Evolutionary conservation across 2,329 filamentous ascomycete genomes (phyloP).

Genomic region (Claviceps cyperi): DNA sequence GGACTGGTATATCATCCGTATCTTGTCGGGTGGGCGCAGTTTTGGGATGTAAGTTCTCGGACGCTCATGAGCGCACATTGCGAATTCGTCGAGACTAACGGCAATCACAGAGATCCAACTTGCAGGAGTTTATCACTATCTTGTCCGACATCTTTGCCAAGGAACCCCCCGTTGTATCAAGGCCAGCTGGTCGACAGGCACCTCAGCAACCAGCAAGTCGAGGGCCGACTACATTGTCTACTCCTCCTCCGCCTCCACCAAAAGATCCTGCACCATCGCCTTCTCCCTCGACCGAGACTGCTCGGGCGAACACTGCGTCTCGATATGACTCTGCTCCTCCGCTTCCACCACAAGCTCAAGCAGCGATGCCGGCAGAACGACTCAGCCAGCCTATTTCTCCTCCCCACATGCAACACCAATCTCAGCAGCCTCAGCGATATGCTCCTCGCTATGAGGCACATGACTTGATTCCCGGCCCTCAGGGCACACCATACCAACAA

Average conservation of each 20-base stretch:
- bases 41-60: constrained; percentile 59
- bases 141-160: constrained; percentile 82
- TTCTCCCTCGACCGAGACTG: constrained; percentile 6
- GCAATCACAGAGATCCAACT: constrained; percentile 53
- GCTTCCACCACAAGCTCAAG: constrained; percentile 22
- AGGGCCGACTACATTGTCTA: constrained; percentile 54
- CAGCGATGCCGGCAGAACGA: not conserved
- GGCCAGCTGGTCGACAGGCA: constrained; percentile 33
- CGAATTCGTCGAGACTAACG: not conserved
- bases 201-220: constrained; percentile 17
- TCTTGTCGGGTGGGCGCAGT: constrained; percentile 74
- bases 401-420: constrained; percentile 4
- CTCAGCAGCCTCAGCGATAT: constrained; percentile 8
- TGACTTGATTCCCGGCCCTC: not conserved
- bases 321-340: constrained; percentile 35
- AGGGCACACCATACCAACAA: constrained; percentile 2
- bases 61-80: not conserved
- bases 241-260: constrained; percentile 47
- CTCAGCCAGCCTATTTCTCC: constrained; percentile 7
- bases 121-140: constrained; percentile 70
- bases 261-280: constrained; percentile 18
- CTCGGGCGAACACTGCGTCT: constrained; percentile 14
- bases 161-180: constrained; percentile 79
- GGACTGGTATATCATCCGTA: constrained; percentile 94
- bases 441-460: not conserved